These are phyloP conservation scores for Chloris gayana DNA, from an alignment of 176 grass and related monocot species.

Conservation along the genomic window DNA sequence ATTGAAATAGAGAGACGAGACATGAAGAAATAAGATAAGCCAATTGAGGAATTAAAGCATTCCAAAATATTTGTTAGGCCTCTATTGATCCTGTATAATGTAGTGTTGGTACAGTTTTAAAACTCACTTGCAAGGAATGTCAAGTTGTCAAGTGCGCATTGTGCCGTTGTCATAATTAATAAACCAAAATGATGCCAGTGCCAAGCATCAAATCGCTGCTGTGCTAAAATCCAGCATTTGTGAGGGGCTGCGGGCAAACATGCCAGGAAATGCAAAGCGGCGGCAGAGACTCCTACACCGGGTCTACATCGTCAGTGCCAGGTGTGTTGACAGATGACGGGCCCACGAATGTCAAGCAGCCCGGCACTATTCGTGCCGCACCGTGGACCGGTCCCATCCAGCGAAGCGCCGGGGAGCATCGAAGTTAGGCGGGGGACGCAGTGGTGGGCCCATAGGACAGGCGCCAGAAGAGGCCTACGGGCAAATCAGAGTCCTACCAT, in stretches of 20 bases:
- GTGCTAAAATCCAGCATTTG: neutral
- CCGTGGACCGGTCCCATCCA: constrained; percentile 40
- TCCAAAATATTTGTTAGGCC: no score
- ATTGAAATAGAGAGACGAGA: no score
- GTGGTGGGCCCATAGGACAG: constrained; percentile 29
- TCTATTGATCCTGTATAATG: no score
- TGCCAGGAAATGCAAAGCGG: constrained; percentile 2
- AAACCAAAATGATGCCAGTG: neutral
- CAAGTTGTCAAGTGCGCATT: neutral
- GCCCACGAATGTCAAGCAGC: constrained; percentile 33
- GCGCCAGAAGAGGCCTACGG: constrained; percentile 40
- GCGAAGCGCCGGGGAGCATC: constrained; percentile 24
- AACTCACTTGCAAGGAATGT: neutral
- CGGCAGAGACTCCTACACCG: constrained; percentile 19
- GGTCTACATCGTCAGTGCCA: constrained; percentile 32
- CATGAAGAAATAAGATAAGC: no score
- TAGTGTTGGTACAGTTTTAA: neutral
- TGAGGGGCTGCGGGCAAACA: constrained; percentile 21
- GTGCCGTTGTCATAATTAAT: no score
- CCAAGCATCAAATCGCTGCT: neutral
- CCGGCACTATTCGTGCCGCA: neutral
- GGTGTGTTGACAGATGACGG: neutral
- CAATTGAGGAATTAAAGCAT: no score
- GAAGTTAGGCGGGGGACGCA: constrained; percentile 22
- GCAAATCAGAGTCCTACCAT: constrained; percentile 1